Evolutionary conservation across 345 rosid genomes (phyloP).

Genomic region (Pistacia vera): DNA sequence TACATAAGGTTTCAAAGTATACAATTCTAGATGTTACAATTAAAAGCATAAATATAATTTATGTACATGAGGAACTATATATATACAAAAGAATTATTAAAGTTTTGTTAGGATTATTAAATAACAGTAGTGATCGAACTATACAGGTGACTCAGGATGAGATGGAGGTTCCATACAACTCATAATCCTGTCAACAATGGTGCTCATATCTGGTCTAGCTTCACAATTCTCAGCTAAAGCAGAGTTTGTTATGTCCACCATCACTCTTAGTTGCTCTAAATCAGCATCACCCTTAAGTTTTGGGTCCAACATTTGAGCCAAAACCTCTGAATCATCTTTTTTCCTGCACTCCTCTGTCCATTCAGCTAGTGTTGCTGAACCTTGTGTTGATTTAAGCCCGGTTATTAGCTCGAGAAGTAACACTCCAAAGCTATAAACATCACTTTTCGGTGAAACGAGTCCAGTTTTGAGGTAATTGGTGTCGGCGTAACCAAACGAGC

Average conservation of each 20-base stretch:
- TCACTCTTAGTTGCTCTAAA: conserved; percentile 30
- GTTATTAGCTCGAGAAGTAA: conserved; percentile 42
- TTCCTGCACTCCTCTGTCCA: conserved; percentile 39
- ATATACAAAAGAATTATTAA: too few relatives aligned
- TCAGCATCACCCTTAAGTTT: conserved; percentile 36
- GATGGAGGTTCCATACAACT: conserved; percentile 24
- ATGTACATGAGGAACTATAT: background rate
- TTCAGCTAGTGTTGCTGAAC: conserved; percentile 38
- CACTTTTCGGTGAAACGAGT: conserved; percentile 33
- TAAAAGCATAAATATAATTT: too few relatives aligned
- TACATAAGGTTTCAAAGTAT: too few relatives aligned
- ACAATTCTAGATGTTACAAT: too few relatives aligned
- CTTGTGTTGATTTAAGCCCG: conserved; percentile 39
- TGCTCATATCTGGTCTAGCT: conserved; percentile 42
- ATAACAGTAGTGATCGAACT: background rate
- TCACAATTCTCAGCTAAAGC: conserved; percentile 34
- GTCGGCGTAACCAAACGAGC: conserved; percentile 43
- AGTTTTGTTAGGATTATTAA: too few relatives aligned
- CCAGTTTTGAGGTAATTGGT: conserved; percentile 42
- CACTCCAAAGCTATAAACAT: conserved; percentile 47
- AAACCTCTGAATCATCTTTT: conserved; percentile 17
- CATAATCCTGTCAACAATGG: conserved; percentile 26
- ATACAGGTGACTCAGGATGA: conserved; percentile 22
- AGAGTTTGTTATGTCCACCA: conserved; percentile 34
- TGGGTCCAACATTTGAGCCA: conserved; percentile 39